Conservation (phyloP, 1,284 basidiomycete genomes). For the Leccinum pachyderme region DNA sequence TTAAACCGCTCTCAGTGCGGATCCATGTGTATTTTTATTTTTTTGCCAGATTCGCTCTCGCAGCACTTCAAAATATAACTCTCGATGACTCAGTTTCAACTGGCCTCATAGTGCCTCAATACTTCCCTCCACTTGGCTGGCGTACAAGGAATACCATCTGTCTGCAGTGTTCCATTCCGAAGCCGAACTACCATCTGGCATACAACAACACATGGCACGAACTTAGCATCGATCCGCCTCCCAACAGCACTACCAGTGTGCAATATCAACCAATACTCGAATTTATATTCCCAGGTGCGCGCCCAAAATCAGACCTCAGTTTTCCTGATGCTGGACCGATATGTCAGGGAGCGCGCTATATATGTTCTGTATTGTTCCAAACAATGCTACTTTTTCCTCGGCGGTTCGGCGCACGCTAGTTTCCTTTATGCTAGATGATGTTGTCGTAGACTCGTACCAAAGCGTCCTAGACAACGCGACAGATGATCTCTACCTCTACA, state of each 20-base stretch:
- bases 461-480: background rate
- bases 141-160: background rate
- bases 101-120: slow-evolving; percentile 6
- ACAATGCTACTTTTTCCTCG: background rate
- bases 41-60: background rate
- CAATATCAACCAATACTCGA: slow-evolving; percentile 3
- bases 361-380: slow-evolving; percentile 22
- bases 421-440: slow-evolving; percentile 13
- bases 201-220: slow-evolving; percentile 24
- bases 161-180: background rate
- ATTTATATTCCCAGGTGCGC: slow-evolving; percentile 16
- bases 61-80: slow-evolving; percentile 18
- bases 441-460: background rate
- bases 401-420: background rate
- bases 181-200: background rate
- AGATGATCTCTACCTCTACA: slow-evolving; percentile 1
- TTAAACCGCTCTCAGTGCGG: background rate
- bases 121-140: background rate
- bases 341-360: slow-evolving; percentile 18
- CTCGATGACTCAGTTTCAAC: slow-evolving; percentile 16
- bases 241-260: too few species aligned
- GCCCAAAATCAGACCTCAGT: background rate
- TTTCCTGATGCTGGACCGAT: background rate
- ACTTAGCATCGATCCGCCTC: background rate
- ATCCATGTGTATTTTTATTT: background rate